Conservation (phyloP, 352 stramenopile species). For the Phytopythium vexans region DNA sequence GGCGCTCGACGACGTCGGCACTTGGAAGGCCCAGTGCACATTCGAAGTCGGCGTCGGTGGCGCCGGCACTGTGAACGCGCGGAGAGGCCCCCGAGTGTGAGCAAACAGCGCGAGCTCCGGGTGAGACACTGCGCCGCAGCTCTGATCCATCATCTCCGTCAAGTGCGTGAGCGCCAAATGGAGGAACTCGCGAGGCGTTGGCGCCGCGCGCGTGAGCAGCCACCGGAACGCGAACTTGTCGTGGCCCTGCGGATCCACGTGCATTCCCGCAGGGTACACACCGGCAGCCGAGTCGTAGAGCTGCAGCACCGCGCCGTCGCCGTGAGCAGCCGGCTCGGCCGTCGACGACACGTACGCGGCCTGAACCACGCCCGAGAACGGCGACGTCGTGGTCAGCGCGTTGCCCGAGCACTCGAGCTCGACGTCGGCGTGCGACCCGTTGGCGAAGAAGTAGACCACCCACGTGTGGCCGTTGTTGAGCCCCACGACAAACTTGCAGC, state of each 20-base stretch:
- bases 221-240: conserved; percentile 67
- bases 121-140: conserved; percentile 26
- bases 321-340: conserved; percentile 6
- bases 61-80: conserved; percentile 39
- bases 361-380: conserved; percentile 70
- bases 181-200: conserved; percentile 23
- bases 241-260: conserved; percentile 14
- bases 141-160: conserved; percentile 45
- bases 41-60: conserved; percentile 3
- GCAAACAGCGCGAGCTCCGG: conserved; percentile 60
- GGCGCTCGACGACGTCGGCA: conserved; percentile 33
- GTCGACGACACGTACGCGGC: conserved; percentile 56
- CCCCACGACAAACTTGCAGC: conserved; percentile 44
- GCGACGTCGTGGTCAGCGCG: conserved; percentile 41
- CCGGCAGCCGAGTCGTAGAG: conserved; percentile 60
- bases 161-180: conserved; percentile 73
- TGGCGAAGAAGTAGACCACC: conserved; percentile 64
- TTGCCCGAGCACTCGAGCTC: conserved; percentile 42
- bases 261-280: conserved; percentile 33
- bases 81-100: conserved; percentile 69
- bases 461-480: conserved; percentile 81
- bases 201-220: conserved; percentile 23
- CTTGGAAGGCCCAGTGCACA: conserved; percentile 47
- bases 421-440: conserved; percentile 7
- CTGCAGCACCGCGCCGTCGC: conserved; percentile 41